Evolutionary conservation across 805 yeast species (phyloP).

Genomic region (Metschnikowia anglica): DNA sequence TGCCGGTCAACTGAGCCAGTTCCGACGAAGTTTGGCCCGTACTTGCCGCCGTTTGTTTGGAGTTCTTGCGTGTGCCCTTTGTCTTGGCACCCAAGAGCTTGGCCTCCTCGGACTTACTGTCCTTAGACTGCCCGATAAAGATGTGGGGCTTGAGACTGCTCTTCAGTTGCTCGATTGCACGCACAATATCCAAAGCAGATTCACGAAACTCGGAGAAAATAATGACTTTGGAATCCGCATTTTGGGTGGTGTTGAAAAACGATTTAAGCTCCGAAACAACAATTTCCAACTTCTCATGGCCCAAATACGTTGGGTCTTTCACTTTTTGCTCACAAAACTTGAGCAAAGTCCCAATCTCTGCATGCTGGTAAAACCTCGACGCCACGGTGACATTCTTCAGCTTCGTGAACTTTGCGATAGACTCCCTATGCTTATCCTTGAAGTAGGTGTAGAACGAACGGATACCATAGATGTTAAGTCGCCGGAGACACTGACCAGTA

Average conservation of each 20-base stretch:
- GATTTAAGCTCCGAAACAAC: slow-evolving; percentile 54
- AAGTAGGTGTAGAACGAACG: slow-evolving; percentile 71
- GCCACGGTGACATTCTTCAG: slow-evolving; percentile 59
- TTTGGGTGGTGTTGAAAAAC: slow-evolving; percentile 48
- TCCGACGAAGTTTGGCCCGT: slow-evolving; percentile 73
- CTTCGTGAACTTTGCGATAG: slow-evolving; percentile 53
- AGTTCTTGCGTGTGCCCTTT: slow-evolving; percentile 39
- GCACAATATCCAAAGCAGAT: slow-evolving; percentile 84
- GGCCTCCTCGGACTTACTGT: slow-evolving; percentile 59
- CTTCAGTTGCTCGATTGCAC: slow-evolving; percentile 47
- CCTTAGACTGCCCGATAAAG: slow-evolving; percentile 88
- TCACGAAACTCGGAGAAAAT: slow-evolving; percentile 87
- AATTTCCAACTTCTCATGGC: slow-evolving; percentile 74
- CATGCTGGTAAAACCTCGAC: slow-evolving; percentile 58
- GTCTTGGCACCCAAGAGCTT: slow-evolving; percentile 39
- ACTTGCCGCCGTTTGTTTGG: slow-evolving; percentile 51
- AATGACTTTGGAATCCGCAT: slow-evolving; percentile 68
- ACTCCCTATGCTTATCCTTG: slow-evolving; percentile 54
- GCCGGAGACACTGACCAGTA: slow-evolving; percentile 67
- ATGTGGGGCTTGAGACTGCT: slow-evolving; percentile 62
- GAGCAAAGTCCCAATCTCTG: slow-evolving; percentile 46
- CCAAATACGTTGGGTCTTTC: slow-evolving; percentile 35
- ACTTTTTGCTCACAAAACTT: slow-evolving; percentile 45
- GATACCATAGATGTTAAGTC: slow-evolving; percentile 81
- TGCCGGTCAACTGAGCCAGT: slow-evolving; percentile 75